A percentile compares a stretch with the other conserved stretches of the same genome.
These are phyloP conservation scores for Tulasnella calospora DNA, from an alignment of 768 basidiomycete species.

Conservation along the genomic window DNA sequence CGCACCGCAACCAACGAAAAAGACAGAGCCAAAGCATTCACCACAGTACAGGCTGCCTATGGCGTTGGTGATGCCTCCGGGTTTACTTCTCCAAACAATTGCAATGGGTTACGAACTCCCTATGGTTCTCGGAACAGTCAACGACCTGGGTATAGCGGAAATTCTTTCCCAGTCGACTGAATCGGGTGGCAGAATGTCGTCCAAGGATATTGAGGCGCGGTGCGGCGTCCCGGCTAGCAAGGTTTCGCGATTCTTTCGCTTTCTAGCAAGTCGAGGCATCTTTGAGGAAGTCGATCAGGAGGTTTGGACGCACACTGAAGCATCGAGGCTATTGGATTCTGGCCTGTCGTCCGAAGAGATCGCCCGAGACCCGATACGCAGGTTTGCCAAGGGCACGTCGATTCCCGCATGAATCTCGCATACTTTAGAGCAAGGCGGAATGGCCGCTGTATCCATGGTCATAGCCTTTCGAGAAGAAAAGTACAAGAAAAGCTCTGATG, in stretches of 20 bases:
- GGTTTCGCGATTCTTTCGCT: neutral
- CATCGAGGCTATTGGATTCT: neutral
- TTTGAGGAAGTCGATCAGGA: neutral
- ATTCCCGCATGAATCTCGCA: neutral
- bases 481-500: neutral
- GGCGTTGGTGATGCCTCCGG: neutral
- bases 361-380: neutral
- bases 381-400: neutral
- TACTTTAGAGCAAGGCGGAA: neutral
- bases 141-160: neutral
- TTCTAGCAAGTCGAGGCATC: neutral
- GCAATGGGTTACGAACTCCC: neutral
- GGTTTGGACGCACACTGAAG: slow-evolving; percentile 2
- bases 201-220: neutral
- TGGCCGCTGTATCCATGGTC: neutral
- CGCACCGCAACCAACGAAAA: neutral
- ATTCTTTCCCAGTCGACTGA: neutral
- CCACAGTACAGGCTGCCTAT: neutral
- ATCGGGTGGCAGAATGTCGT: neutral
- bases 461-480: neutral
- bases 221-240: neutral
- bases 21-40: neutral
- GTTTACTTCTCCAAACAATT: neutral
- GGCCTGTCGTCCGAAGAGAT: neutral
- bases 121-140: neutral